Base-by-base conservation (phyloP, 495 filamentous ascomycete genomes). In the Neurospora sp. region DNA sequence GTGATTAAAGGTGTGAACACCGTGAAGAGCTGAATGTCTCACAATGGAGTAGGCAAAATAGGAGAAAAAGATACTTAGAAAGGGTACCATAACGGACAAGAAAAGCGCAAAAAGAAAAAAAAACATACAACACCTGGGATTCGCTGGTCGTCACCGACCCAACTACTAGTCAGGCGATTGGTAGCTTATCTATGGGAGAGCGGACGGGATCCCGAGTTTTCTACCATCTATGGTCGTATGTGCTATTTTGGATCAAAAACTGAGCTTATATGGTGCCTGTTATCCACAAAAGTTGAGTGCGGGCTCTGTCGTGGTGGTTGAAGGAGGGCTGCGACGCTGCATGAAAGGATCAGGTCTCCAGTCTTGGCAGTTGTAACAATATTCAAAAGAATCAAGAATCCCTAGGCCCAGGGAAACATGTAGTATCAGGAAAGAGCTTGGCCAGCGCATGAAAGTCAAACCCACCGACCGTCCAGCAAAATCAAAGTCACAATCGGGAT, bases 111-210 rank as follows among this genome's bases (percentile, higher is more conserved):
- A 35, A 35, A 35, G 4, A 3, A 5, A 80, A 77, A 72, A 78
- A 79, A 78, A 82, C 81, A 81, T 84, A 83, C 81, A 83, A 81
- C 82, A 84, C 82, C 78, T 74, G 77, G 81, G 78, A 82, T 83
- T 83, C 82, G 69, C 77, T 78, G 74, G 75, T 80, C 73, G 79
- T 81, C 75, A 81, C 77, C 82, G 78, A 84, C 82, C 83, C 81
- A 81, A 83, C 80, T 85, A 84, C 84, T 85, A 77, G 75, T 81
- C 78, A 72, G 73, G 79, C 79, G 20, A 27, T 59, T 14, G 23
- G 48, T 59, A 31, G 74, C n/a, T 83, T 83, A 78, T 80, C 81
- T 81, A 84, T 78, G 84, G 83, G 80, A 83, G 84, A 86, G 82
- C 84, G 83, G 82, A 85, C 84, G 84, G 84, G 84, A 84, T 83